Conservation (phyloP, 2,329 filamentous ascomycete genomes). For the Aspergillus unguis region DNA sequence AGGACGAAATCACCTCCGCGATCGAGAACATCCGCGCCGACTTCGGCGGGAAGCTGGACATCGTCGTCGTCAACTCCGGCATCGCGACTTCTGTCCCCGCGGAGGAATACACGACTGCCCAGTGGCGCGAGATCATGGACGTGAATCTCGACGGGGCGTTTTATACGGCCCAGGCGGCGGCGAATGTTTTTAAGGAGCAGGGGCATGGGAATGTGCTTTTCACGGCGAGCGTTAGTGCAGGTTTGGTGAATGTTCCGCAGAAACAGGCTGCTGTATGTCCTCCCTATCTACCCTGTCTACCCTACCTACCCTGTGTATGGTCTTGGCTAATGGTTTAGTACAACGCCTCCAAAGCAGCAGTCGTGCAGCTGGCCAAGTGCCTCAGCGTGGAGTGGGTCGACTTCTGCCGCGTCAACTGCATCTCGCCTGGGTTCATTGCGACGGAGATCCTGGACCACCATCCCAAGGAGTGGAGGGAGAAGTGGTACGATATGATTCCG, state of each 20-base stretch:
- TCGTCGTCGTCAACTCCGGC: slow-evolving; percentile 49
- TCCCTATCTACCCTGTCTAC: background rate
- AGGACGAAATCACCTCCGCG: slow-evolving; percentile 28
- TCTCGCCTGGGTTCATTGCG: slow-evolving; percentile 41
- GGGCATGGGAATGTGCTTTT: slow-evolving; percentile 36
- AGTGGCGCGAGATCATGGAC: slow-evolving; percentile 41
- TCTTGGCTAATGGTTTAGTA: slow-evolving; percentile 27
- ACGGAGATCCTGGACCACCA: slow-evolving; percentile 39
- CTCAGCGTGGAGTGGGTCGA: slow-evolving; percentile 41
- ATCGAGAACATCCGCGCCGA: slow-evolving; percentile 30
- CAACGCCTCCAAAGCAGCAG: slow-evolving; percentile 37
- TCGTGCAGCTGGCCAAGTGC: slow-evolving; percentile 39
- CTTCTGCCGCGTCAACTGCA: slow-evolving; percentile 40
- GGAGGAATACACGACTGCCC: slow-evolving; percentile 37
- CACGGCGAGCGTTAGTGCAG: slow-evolving; percentile 38
- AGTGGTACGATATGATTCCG: slow-evolving; percentile 42
- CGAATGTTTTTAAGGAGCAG: slow-evolving; percentile 35
- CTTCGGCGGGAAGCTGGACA: slow-evolving; percentile 21
- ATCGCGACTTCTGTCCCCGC: slow-evolving; percentile 28
- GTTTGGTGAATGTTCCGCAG: slow-evolving; percentile 40
- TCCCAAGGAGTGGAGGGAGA: slow-evolving; percentile 30
- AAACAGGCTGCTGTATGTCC: slow-evolving; percentile 34
- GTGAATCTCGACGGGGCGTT: slow-evolving; percentile 42
- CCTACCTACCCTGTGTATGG: background rate
- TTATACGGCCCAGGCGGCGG: slow-evolving; percentile 39